Evolutionary conservation across 352 stramenopile genomes (phyloP), one percentile per base, ranked within the genome.

Genomic region (Phytophthora crassamura): DNA sequence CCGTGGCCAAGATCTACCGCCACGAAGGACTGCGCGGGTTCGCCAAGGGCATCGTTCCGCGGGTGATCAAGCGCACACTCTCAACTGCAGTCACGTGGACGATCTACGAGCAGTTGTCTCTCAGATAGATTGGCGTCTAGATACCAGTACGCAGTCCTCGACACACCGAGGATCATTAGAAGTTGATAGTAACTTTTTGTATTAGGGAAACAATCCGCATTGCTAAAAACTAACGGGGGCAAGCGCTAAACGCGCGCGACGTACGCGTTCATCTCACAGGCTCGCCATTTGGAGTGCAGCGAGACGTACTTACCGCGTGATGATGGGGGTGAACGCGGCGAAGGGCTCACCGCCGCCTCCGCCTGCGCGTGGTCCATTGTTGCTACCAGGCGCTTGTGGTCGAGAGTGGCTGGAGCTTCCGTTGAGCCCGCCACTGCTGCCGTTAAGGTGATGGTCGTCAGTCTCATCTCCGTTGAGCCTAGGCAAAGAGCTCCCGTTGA

Each of bases 41-140:
- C 61, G 97, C 96, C 45, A 89, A 95, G 49, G 98, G 98, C 39
- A 90, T 98, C 33, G 64, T 91, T 38, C 95, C 98, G 14, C 85
- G 98, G 22, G 85, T 99, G 32, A 69, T 99, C 49, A 97, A 98
- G 48, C 97, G 98, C 57, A 98, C 98, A 38, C 95, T 98, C 30
- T 97, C 94, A n/a, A 98, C 98, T 4, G 98, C 98, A 15, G 97
- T 99, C 63, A 98, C 93, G 14, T 99, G 98, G 98, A 99, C 97
- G 11, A 98, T 98, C 47, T 99, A 99, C 82, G 98, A 99, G 84
- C 80, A 94, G 47, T 73, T 95, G 20, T 90, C 83, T 4, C 61
- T 90, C 36, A 73, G 74, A 47, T 91, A 86, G 53, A 25, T 53
- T 50, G 10, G 12, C 30, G 15, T 10, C 35, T 34, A 36, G 51